A percentile compares a stretch with the other conserved stretches of the same genome.
phyloP scores from a whole-genome alignment of 768 basidiomycete species.

The Tricholoma sp. region DNA sequence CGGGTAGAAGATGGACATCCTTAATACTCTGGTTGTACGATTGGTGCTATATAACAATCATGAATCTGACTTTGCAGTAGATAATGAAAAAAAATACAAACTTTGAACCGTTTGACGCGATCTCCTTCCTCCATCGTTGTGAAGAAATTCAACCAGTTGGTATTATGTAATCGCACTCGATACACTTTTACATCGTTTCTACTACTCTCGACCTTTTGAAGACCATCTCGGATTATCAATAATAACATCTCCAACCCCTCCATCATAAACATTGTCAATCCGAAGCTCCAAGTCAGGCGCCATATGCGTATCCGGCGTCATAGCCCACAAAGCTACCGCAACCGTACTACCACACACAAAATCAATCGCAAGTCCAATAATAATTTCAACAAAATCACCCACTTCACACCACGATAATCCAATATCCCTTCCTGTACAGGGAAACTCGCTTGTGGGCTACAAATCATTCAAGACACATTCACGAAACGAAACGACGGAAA shows the following conservation, averaged over 20 bases:
- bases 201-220: slow-evolving; percentile 20
- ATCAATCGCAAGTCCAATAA: slow-evolving; percentile 2
- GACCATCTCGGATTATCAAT: slow-evolving; percentile 60
- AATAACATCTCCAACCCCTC: slow-evolving; percentile 55
- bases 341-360: slow-evolving; percentile 35
- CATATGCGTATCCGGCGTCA: slow-evolving; percentile 43
- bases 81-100: background rate
- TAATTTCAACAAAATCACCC: slow-evolving; percentile 16
- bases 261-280: slow-evolving; percentile 55
- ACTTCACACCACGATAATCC: slow-evolving; percentile 70
- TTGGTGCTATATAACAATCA: slow-evolving; percentile 47
- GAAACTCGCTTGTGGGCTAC: slow-evolving; percentile 73
- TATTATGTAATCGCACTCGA: too few relatives aligned
- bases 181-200: too few relatives aligned
- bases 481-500: background rate
- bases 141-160: too few relatives aligned
- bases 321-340: slow-evolving; percentile 65
- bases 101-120: slow-evolving; percentile 4
- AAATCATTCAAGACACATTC: background rate
- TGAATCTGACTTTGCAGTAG: background rate
- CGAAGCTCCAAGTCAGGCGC: slow-evolving; percentile 49
- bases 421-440: slow-evolving; percentile 81
- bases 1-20: slow-evolving; percentile 67
- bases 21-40: slow-evolving; percentile 65
- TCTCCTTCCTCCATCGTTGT: background rate